phyloP scores from a whole-genome alignment of 2,329 filamentous ascomycete species.

The Thielaviopsis punctulata region DNA sequence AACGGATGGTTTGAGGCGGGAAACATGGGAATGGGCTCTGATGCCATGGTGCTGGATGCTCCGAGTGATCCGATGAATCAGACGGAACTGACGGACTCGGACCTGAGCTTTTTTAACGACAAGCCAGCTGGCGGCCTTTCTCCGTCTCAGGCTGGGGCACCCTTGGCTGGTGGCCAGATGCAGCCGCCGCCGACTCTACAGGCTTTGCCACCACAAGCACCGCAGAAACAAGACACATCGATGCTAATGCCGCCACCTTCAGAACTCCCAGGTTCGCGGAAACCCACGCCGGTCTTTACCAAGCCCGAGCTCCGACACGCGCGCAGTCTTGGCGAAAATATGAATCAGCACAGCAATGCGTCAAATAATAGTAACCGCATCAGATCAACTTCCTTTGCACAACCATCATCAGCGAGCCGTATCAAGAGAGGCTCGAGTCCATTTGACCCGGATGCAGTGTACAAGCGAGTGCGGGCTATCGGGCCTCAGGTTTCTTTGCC shows the following conservation, averaged over 20 bases:
- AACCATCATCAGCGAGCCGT: not conserved
- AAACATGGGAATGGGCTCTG: constrained; percentile 27
- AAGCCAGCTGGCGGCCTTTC: constrained; percentile 1
- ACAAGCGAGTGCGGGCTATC: constrained; percentile 37
- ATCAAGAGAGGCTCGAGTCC: constrained; percentile 37
- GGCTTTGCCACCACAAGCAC: constrained; percentile 10
- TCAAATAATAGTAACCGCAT: not conserved
- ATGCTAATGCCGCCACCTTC: constrained; percentile 8
- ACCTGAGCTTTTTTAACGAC: constrained; percentile 72
- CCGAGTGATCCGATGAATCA: constrained; percentile 48
- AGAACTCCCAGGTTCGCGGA: constrained; percentile 9
- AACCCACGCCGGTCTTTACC: constrained; percentile 26
- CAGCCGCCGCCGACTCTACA: constrained; percentile 11
- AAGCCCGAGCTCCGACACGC: constrained; percentile 43
- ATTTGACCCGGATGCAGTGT: constrained; percentile 40
- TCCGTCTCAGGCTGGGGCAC: not conserved
- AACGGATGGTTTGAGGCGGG: constrained; percentile 47
- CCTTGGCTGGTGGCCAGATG: constrained; percentile 4
- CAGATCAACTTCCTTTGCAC: constrained; percentile 15
- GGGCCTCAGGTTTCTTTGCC: constrained; percentile 17
- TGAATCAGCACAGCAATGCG: constrained; percentile 11
- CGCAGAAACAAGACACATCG: not conserved
- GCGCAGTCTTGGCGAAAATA: constrained; percentile 32
- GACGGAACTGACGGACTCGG: constrained; percentile 61
- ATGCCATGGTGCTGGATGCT: not conserved